Conservation (phyloP, 108 stramenopile species). For the Seminavis robusta region DNA sequence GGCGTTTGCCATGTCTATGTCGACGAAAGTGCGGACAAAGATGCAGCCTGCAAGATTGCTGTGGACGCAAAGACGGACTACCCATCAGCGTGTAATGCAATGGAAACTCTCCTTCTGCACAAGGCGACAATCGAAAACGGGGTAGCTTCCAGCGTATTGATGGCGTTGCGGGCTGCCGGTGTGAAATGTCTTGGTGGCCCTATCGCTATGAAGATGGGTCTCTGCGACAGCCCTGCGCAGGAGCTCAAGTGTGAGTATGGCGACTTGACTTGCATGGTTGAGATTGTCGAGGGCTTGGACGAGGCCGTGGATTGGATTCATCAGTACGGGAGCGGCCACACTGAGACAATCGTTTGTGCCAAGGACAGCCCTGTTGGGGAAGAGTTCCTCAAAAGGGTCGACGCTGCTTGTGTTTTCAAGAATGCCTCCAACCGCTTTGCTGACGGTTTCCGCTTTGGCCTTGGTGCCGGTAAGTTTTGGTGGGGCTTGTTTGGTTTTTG, state of each 20-base stretch:
- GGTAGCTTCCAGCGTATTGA: conserved; percentile 63
- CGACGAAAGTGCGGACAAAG: conserved; percentile 75
- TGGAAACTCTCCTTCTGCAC: conserved; percentile 95
- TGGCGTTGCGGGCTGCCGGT: conserved; percentile 77
- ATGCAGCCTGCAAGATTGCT: conserved; percentile 58
- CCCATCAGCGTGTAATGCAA: conserved; percentile 98
- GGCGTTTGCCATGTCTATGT: conserved; percentile 98
- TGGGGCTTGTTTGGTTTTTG: neutral
- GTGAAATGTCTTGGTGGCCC: conserved; percentile 90
- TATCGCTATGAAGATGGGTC: conserved; percentile 66
- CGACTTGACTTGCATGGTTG: conserved; percentile 89
- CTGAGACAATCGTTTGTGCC: conserved; percentile 91
- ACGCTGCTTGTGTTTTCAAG: conserved; percentile 97
- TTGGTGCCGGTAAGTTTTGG: conserved; percentile 93
- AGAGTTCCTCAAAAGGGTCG: conserved; percentile 85
- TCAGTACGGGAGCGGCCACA: conserved; percentile 91
- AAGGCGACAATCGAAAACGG: conserved; percentile 67
- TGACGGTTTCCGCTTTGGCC: conserved; percentile 97
- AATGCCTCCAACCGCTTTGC: conserved; percentile 97
- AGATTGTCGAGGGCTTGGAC: conserved; percentile 84
- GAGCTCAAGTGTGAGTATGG: conserved; percentile 92
- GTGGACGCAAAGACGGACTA: conserved; percentile 98
- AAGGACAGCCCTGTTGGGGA: conserved; percentile 81
- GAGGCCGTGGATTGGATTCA: conserved; percentile 96
- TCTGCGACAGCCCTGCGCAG: conserved; percentile 65